Base-by-base conservation (phyloP, 805 yeast species). In the Tetrapisispora iriomotensis region DNA sequence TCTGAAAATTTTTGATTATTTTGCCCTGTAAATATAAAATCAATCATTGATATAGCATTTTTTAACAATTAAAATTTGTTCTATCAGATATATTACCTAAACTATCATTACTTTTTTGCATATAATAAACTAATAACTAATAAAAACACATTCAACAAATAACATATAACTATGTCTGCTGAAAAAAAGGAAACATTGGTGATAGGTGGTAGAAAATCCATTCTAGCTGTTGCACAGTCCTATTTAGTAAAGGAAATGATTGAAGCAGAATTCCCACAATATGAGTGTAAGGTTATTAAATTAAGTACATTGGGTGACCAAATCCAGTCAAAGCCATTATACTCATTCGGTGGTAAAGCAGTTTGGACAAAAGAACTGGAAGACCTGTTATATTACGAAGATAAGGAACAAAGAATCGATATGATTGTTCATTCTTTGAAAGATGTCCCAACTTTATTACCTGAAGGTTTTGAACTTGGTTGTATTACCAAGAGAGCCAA, bases 331-430 rank as follows among this genome's bases (percentile, higher is more conserved):
- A 79, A 77, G 56, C 96, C 98, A 7, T 68, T 92, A 36, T 92
- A 90, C 61, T 75, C 95, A 4, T 92, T 92, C 63, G 97, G 96
- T 31, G 98, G 98, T 20, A 92, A 92, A 60, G 77, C 96, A 0
- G 61, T 92, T 19, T 92, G 98, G 98, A 92, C 98, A 3, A 83
- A 84, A 56, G 98, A 92, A 62, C 69, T 92, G 41, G 98, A 92
- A 62, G 79, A 78, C 19, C 65, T 87, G 36, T 65, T 90, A 29
- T 70, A 82, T 47, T 67, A 72, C 34, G 70, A 77, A 20, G 88
- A 81, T 22, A 68, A 65, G 15, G 77, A 68, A 49, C 79, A 82
- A 38, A 70, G 77, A 61, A 68, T 90, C 36, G 96, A 92, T 58
- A 66, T 90, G 62, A 81, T 92, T 55, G 97, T 90, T 28, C 97